Evolutionary conservation across 2,329 filamentous ascomycete species (phyloP).

Genomic region (Diaporthe amygdali): DNA sequence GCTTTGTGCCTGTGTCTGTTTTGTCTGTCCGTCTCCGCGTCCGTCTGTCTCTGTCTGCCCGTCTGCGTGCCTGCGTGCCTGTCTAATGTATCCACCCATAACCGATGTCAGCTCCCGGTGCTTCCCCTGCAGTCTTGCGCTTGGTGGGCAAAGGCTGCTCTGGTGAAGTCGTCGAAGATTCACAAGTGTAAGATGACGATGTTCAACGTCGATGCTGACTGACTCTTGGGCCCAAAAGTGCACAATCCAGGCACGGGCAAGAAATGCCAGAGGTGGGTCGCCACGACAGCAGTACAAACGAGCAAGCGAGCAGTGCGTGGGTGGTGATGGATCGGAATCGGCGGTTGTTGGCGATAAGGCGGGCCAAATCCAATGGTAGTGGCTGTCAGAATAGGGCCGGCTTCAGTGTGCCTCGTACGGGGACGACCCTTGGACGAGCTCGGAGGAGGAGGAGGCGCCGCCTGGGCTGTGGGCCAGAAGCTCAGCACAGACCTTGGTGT

Average conservation of each 20-base stretch:
- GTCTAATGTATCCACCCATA: not conserved
- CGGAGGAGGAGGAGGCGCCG: not conserved
- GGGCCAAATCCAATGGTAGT: not conserved
- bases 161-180: not conserved
- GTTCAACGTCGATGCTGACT: not conserved
- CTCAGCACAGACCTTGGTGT: constrained; percentile 9
- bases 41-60: not conserved
- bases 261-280: not conserved
- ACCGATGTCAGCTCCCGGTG: not conserved
- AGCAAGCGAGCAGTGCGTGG: not conserved
- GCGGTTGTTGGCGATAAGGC: constrained; percentile 12
- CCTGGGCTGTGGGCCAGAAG: constrained; percentile 5
- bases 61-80: not conserved
- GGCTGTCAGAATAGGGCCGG: not conserved
- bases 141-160: not conserved
- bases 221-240: not conserved
- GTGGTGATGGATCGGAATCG: constrained; percentile 11
- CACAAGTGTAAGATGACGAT: not conserved
- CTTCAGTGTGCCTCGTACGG: constrained; percentile 3
- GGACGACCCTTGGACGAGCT: not conserved
- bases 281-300: not conserved
- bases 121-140: not conserved
- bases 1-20: not conserved
- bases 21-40: not conserved
- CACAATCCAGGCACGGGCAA: not conserved